A percentile compares a stretch with the other conserved stretches of the same genome.
phyloP scores from a whole-genome alignment of 345 rosid genomes.

The Clausena lansium region DNA sequence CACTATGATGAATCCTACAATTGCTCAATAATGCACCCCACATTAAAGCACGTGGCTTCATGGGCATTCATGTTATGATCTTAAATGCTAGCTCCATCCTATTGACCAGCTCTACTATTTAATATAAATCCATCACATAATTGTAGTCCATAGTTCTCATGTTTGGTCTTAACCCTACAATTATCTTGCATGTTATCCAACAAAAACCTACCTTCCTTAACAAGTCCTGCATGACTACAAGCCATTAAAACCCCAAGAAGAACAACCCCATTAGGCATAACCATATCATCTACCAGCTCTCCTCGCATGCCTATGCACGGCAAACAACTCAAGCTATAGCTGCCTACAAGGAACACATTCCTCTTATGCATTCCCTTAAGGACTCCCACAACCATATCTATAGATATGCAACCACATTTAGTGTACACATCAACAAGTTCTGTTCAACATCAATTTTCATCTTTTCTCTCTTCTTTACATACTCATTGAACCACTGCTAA shows the following conservation, averaged over 20 bases:
- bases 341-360: constrained; percentile 53
- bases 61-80: constrained; percentile 52
- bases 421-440: constrained; percentile 63
- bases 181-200: constrained; percentile 40
- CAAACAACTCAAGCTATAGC: constrained; percentile 51
- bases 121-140: constrained; percentile 58
- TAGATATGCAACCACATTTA: constrained; percentile 35
- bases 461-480: constrained; percentile 31
- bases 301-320: constrained; percentile 41
- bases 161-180: constrained; percentile 41
- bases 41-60: too few species aligned
- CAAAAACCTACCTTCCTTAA: constrained; percentile 38
- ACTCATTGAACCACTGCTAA: constrained; percentile 55
- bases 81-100: constrained; percentile 47
- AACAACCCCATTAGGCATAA: constrained; percentile 51
- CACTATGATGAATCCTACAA: too few species aligned
- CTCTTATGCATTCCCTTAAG: constrained; percentile 44
- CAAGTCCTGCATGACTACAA: constrained; percentile 57
- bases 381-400: constrained; percentile 12
- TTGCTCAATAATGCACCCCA: too few species aligned
- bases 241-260: constrained; percentile 50
- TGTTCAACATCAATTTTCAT: constrained; percentile 49
- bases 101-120: constrained; percentile 43
- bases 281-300: constrained; percentile 34
- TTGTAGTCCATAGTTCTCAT: constrained; percentile 48